These are phyloP conservation scores for Cymbopogon flexuosus DNA, from an alignment of 202 grass and related monocot species.

Conservation along the genomic window DNA sequence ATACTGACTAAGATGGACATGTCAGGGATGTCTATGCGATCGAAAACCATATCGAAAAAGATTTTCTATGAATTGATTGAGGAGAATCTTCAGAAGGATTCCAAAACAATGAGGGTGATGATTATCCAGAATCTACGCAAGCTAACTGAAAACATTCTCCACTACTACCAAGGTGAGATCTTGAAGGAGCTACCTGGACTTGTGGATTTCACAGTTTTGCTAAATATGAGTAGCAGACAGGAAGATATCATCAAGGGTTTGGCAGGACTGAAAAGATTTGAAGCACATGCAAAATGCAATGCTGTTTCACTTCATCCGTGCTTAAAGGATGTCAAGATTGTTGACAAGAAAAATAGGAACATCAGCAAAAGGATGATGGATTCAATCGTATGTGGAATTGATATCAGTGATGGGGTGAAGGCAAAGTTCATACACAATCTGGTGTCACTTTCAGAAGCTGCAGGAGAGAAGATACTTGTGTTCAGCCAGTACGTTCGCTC, in stretches of 20 bases:
- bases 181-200: conserved; percentile 76
- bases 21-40: conserved; percentile 36
- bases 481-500: conserved; percentile 75
- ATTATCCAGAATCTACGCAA: conserved; percentile 70
- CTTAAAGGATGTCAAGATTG: conserved; percentile 46
- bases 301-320: conserved; percentile 75
- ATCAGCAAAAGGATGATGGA: conserved; percentile 39
- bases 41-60: conserved; percentile 33
- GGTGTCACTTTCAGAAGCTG: conserved; percentile 56
- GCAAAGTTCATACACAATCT: conserved; percentile 62
- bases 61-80: conserved; percentile 74
- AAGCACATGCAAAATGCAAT: conserved; percentile 48
- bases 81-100: conserved; percentile 63
- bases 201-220: conserved; percentile 68
- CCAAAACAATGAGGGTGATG: conserved; percentile 45
- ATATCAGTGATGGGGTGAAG: conserved; percentile 63
- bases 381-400: conserved; percentile 31
- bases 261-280: conserved; percentile 44
- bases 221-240: conserved; percentile 57
- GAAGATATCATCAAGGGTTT: conserved; percentile 41
- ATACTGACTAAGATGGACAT: conserved; percentile 64
- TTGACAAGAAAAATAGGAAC: conserved; percentile 23
- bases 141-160: conserved; percentile 70
- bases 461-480: conserved; percentile 70
- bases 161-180: conserved; percentile 79